These are phyloP conservation scores for Hemileccinum rubropunctum DNA, from an alignment of 768 basidiomycete genomes.

Conservation along the genomic window DNA sequence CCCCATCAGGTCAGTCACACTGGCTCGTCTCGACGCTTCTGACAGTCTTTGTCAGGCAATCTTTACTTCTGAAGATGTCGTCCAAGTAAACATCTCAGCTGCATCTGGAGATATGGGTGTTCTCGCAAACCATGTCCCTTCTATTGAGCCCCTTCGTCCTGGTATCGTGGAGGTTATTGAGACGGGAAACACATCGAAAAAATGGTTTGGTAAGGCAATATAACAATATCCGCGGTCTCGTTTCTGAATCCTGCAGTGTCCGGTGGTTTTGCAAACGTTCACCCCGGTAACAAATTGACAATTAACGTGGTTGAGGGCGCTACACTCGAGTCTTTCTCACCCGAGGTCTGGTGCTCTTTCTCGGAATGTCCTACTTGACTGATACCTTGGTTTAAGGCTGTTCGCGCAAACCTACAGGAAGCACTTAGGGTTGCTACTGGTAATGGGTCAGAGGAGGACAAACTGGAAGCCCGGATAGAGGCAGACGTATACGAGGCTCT, in stretches of 20 bases:
- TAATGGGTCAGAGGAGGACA: slow-evolving; percentile 89
- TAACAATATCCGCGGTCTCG: not conserved
- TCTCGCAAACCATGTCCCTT: slow-evolving; percentile 96
- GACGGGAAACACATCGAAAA: slow-evolving; percentile 72
- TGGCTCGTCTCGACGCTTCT: slow-evolving; percentile 4
- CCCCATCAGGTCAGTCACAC: slow-evolving; percentile 81
- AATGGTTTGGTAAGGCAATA: slow-evolving; percentile 86
- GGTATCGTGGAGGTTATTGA: slow-evolving; percentile 96
- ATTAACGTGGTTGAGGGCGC: slow-evolving; percentile 98
- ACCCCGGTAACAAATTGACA: slow-evolving; percentile 94
- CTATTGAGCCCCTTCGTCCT: slow-evolving; percentile 93
- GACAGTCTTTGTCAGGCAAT: slow-evolving; percentile 59
- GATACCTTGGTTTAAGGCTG: slow-evolving; percentile 54
- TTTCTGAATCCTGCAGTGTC: slow-evolving; percentile 59
- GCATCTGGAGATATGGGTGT: slow-evolving; percentile 99
- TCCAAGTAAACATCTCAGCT: slow-evolving; percentile 93
- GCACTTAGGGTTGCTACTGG: slow-evolving; percentile 79
- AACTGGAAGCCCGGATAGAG: slow-evolving; percentile 90
- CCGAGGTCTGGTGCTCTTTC: slow-evolving; percentile 58
- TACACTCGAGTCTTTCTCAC: slow-evolving; percentile 84
- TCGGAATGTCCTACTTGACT: slow-evolving; percentile 2
- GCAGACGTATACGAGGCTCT: slow-evolving; percentile 96
- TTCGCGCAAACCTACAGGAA: slow-evolving; percentile 86
- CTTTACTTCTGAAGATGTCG: slow-evolving; percentile 86
- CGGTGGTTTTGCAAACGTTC: slow-evolving; percentile 95